Evolutionary conservation across 306 rosid genomes (phyloP).

Genomic region (Astragalus membranaceus): DNA sequence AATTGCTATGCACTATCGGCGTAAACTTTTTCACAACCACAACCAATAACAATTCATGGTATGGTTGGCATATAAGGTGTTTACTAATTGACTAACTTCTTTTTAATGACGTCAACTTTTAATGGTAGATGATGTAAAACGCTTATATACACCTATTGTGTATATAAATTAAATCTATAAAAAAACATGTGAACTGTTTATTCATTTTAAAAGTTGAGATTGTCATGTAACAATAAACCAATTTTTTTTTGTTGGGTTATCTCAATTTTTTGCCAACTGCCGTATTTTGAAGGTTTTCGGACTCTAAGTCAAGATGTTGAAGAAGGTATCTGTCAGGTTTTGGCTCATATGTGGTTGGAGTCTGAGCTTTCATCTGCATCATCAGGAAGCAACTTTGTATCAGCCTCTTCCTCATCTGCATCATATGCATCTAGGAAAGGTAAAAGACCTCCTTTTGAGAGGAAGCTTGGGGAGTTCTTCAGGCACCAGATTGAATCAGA

Average conservation of each 20-base stretch:
- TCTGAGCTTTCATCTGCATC: conserved; percentile 61
- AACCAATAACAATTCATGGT: no score
- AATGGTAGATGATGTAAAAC: no score
- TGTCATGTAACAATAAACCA: not conserved
- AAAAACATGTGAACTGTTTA: not conserved
- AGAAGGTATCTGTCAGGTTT: conserved; percentile 98
- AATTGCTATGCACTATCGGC: no score
- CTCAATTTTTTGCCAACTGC: not conserved
- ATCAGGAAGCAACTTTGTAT: conserved; percentile 41
- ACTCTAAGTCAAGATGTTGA: conserved; percentile 87
- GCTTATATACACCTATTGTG: no score
- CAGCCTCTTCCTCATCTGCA: conserved; percentile 56
- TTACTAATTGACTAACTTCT: no score
- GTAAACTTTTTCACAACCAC: no score
- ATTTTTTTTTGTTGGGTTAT: conserved; percentile 4
- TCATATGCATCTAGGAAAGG: conserved; percentile 37
- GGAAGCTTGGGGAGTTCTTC: conserved; percentile 89
- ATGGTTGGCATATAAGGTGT: no score
- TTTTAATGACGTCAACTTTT: no score
- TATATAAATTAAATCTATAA: no score
- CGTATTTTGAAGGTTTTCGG: conserved; percentile 65
- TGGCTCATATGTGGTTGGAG: conserved; percentile 95
- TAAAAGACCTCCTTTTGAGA: conserved; percentile 58
- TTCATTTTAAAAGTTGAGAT: not conserved
- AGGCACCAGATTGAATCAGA: conserved; percentile 94